Conservation (phyloP, 2,329 filamentous ascomycete genomes). For the Alternaria conjuncta region DNA sequence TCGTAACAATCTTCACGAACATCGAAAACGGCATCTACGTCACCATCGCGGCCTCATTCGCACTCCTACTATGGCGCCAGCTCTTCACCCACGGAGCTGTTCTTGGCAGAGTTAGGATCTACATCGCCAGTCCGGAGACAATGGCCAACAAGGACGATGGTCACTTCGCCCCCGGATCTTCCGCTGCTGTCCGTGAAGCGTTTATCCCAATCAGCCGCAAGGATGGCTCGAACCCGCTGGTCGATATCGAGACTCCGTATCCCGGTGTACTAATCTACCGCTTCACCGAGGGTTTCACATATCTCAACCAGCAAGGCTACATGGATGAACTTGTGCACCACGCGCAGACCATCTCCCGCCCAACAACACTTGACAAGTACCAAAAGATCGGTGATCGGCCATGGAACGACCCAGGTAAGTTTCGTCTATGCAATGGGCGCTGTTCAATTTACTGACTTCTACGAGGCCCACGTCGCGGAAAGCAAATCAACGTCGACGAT, state of each 20-base stretch:
- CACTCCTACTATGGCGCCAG: constrained; percentile 81
- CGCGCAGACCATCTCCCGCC: constrained; percentile 68
- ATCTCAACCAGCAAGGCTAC: constrained; percentile 89
- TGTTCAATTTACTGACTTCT: background rate
- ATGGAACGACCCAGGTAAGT: constrained; percentile 85
- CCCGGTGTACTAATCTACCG: constrained; percentile 96
- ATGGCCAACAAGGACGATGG: constrained; percentile 57
- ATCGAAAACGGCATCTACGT: constrained; percentile 95
- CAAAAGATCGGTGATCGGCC: constrained; percentile 69
- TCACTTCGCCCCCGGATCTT: constrained; percentile 13
- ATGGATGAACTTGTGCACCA: constrained; percentile 68
- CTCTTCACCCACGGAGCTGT: constrained; percentile 84
- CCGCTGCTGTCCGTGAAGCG: constrained; percentile 32
- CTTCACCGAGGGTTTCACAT: constrained; percentile 95
- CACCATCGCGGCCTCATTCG: constrained; percentile 78
- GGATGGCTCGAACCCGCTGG: constrained; percentile 88
- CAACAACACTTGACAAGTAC: constrained; percentile 74
- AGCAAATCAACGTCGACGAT: constrained; percentile 56
- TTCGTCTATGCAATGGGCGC: background rate
- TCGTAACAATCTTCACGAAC: constrained; percentile 84
- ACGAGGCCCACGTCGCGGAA: constrained; percentile 61
- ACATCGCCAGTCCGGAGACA: constrained; percentile 81
- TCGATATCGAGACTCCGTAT: constrained; percentile 80
- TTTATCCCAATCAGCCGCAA: constrained; percentile 77
- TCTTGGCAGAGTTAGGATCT: constrained; percentile 76